These are phyloP conservation scores for Annona squamosa DNA, from an alignment of 164 flowering plant species.

Conservation along the genomic window DNA sequence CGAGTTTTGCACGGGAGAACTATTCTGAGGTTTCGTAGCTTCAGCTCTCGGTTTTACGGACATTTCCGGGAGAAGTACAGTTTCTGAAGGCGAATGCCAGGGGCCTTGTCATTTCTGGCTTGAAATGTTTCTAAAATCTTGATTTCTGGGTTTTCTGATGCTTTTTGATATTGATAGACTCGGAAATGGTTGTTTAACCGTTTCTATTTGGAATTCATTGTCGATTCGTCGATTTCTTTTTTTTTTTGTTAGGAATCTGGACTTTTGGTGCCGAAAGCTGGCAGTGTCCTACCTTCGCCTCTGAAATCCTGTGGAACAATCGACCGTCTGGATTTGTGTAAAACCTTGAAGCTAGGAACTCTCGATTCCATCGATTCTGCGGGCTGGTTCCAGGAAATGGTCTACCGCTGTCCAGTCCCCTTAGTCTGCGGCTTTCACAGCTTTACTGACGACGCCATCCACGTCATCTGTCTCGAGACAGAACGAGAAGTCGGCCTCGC, in stretches of 20 bases:
- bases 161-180: too few relatives aligned
- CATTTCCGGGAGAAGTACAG: too few relatives aligned
- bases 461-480: conserved; percentile 63
- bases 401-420: neutral
- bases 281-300: neutral
- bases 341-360: neutral
- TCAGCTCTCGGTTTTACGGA: too few relatives aligned
- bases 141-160: too few relatives aligned
- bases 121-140: too few relatives aligned
- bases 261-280: neutral
- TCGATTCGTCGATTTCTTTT: conserved; percentile 19
- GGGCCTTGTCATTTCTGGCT: too few relatives aligned
- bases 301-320: neutral
- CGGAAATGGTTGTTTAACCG: conserved; percentile 5
- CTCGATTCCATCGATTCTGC: neutral
- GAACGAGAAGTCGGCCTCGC: conserved; percentile 21
- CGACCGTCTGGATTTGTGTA: neutral
- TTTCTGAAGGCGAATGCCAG: too few relatives aligned
- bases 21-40: neutral
- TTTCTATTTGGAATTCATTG: conserved; percentile 57
- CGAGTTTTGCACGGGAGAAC: too few relatives aligned
- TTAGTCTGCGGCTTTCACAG: conserved; percentile 56
- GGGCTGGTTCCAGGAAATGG: neutral
- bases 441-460: conserved; percentile 42
- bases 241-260: neutral